Evolutionary conservation across 164 flowering plant genomes (phyloP).

Genomic region (Amborella trichopoda): DNA sequence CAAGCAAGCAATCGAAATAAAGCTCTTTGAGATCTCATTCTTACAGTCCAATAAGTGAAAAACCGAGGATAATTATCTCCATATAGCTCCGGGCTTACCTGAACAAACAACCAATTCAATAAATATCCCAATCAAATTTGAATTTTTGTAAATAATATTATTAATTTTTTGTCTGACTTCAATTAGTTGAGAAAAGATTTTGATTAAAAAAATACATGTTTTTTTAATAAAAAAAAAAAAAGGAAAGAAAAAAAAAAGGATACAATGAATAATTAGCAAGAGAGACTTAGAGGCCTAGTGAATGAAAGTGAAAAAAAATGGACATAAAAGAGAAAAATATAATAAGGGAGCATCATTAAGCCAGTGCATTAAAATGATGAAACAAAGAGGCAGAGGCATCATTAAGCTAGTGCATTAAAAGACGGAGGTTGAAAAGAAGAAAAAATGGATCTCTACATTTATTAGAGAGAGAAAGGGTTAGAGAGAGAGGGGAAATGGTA

Average conservation of each 20-base stretch:
- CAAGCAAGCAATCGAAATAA: neutral
- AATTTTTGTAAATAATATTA: neutral
- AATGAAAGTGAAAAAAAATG: no score
- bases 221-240: neutral
- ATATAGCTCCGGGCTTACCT: conserved; percentile 93
- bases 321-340: no score
- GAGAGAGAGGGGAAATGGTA: neutral
- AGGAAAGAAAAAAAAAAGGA: neutral
- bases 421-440: no score
- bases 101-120: conserved; percentile 13
- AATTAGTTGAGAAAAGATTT: neutral
- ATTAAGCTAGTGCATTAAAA: no score
- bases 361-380: no score
- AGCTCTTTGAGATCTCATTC: conserved; percentile 6
- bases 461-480: neutral
- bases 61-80: conserved; percentile 90
- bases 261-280: neutral
- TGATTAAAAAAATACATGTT: neutral
- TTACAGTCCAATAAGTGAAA: conserved; percentile 99
- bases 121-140: neutral
- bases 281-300: neutral
- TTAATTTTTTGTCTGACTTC: neutral
- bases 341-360: no score
- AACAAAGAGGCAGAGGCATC: no score
- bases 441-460: neutral